phyloP scores from a whole-genome alignment of 2,329 filamentous ascomycete genomes.

The Coleophoma crateriformis region DNA sequence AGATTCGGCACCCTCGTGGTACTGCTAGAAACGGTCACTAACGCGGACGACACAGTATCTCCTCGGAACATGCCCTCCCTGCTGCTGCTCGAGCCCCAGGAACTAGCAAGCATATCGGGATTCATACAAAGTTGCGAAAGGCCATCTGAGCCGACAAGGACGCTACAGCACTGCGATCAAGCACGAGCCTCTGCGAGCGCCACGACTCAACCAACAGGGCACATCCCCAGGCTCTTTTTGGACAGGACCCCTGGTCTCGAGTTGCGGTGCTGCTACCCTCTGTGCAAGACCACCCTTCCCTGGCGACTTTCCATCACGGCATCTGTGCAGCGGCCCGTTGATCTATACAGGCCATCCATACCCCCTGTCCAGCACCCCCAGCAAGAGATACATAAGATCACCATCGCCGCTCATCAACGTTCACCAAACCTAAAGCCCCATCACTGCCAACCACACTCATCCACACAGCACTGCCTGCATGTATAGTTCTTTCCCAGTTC shows the following conservation, averaged over 20 bases:
- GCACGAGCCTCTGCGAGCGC: background rate
- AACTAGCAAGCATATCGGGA: too few relatives aligned
- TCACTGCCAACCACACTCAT: background rate
- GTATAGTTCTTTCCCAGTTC: too few relatives aligned
- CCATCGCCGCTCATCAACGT: constrained; percentile 1
- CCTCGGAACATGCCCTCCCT: background rate
- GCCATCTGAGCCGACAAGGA: background rate
- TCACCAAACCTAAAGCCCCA: background rate
- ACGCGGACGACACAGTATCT: background rate
- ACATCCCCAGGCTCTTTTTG: background rate
- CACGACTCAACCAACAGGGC: background rate
- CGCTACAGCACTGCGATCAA: background rate
- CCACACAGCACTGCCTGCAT: too few relatives aligned
- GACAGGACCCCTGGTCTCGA: background rate
- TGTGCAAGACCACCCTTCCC: background rate
- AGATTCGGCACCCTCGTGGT: background rate
- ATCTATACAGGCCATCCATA: constrained; percentile 6
- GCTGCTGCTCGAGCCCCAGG: too few relatives aligned
- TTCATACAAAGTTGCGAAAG: too few relatives aligned
- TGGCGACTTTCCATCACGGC: constrained; percentile 7
- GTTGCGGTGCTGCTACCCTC: background rate
- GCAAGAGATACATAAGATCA: constrained; percentile 11
- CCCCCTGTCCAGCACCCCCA: constrained; percentile 3
- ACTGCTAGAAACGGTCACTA: constrained; percentile 1
- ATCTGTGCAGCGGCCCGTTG: constrained; percentile 16